Evolutionary conservation across 768 basidiomycete species (phyloP).

Genomic region (Pulveroboletus sp.): DNA sequence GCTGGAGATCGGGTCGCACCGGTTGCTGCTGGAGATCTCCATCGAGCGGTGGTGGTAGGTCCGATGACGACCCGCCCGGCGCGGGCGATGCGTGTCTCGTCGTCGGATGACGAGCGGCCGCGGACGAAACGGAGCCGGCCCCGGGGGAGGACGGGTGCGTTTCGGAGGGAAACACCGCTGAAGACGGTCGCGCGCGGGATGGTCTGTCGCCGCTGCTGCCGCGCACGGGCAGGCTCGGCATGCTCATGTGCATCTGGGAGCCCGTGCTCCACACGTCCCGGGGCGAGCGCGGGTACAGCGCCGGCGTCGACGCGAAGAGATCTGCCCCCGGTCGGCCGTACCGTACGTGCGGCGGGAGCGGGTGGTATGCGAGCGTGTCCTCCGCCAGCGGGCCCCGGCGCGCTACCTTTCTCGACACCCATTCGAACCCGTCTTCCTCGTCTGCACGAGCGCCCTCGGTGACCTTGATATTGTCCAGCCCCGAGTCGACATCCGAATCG

Average conservation of each 20-base stretch:
- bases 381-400: constrained; percentile 46
- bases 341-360: constrained; percentile 69
- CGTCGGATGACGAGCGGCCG: constrained; percentile 14
- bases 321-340: constrained; percentile 58
- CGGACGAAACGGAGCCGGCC: constrained; percentile 16
- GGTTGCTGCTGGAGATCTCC: constrained; percentile 30
- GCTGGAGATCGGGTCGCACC: constrained; percentile 65
- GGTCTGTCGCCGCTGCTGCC: constrained; percentile 1
- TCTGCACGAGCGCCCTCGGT: constrained; percentile 55
- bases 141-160: constrained; percentile 31
- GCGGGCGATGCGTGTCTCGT: constrained; percentile 15
- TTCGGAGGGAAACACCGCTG: constrained; percentile 30
- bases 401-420: constrained; percentile 67
- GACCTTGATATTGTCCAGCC: constrained; percentile 40
- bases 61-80: not conserved
- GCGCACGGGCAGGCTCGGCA: constrained; percentile 40
- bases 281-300: constrained; percentile 37
- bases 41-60: constrained; percentile 8
- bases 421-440: constrained; percentile 80
- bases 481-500: constrained; percentile 34
- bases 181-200: not conserved
- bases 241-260: constrained; percentile 25
- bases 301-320: constrained; percentile 53
- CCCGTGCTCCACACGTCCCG: constrained; percentile 43
- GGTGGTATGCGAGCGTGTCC: constrained; percentile 57